Conservation (phyloP, 2,329 filamentous ascomycete species). For the Exophiala lecanii-corni region DNA sequence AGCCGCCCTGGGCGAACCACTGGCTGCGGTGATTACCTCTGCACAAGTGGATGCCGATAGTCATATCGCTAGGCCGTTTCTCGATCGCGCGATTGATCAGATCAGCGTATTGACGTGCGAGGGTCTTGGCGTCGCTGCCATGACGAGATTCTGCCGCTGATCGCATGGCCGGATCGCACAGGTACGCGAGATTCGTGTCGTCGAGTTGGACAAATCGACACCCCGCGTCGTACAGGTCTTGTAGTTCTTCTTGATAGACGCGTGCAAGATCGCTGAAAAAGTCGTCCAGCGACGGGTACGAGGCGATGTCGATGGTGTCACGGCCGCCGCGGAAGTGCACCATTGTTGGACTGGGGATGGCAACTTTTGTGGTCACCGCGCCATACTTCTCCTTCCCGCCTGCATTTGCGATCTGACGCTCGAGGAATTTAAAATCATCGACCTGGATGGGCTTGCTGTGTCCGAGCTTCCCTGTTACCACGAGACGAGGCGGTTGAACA, state of each 20-base stretch:
- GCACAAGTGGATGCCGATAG: constrained; percentile 55
- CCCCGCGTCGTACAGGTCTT: constrained; percentile 50
- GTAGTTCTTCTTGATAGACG: constrained; percentile 53
- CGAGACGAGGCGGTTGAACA: constrained; percentile 50
- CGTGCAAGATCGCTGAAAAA: constrained; percentile 54
- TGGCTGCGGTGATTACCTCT: constrained; percentile 54
- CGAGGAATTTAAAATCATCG: constrained; percentile 52
- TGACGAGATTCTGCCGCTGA: constrained; percentile 49
- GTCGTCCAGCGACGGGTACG: constrained; percentile 51
- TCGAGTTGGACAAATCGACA: constrained; percentile 56
- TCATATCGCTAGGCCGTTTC: constrained; percentile 51
- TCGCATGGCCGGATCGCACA: constrained; percentile 55
- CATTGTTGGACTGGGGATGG: constrained; percentile 57
- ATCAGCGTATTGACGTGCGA: constrained; percentile 50
- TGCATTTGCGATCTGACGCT: constrained; percentile 39
- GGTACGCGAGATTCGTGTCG: constrained; percentile 57
- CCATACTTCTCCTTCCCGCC: constrained; percentile 5
- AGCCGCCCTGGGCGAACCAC: constrained; percentile 56
- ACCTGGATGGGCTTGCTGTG: constrained; percentile 54
- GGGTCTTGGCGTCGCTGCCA: constrained; percentile 42
- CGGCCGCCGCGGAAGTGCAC: constrained; percentile 55
- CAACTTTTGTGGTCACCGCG: constrained; percentile 43
- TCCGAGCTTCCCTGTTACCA: constrained; percentile 51
- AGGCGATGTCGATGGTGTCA: constrained; percentile 48
- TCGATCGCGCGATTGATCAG: constrained; percentile 53